Percentiles rank a stretch among this genome's conserved stretches.
phyloP scores from a whole-genome alignment of 2,329 filamentous ascomycete species.

The Verticillium tricorpus region DNA sequence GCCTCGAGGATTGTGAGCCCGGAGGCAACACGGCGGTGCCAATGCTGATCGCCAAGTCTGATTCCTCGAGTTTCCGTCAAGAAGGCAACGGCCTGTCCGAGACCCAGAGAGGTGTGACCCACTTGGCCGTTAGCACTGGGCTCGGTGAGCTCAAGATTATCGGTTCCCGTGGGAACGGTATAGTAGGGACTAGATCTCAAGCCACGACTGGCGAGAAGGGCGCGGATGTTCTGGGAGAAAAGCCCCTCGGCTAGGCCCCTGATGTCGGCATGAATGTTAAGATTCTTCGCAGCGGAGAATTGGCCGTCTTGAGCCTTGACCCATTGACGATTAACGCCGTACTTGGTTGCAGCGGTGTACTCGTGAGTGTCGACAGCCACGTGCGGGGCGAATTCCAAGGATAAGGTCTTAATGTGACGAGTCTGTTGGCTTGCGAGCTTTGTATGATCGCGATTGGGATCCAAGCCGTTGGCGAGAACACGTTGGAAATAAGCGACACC shows the following conservation, averaged over 20 bases:
- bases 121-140: conserved; percentile 18
- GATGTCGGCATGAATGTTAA: conserved; percentile 25
- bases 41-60: conserved; percentile 23
- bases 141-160: conserved; percentile 10
- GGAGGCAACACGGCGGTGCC: conserved; percentile 23
- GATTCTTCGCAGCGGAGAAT: conserved; percentile 26
- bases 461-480: conserved; percentile 19
- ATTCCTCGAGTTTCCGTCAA: conserved; percentile 22
- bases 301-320: conserved; percentile 21
- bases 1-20: conserved; percentile 17
- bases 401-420: conserved; percentile 20
- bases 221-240: conserved; percentile 21
- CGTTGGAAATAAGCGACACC: conserved; percentile 28
- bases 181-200: conserved; percentile 6
- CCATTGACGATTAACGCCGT: not conserved
- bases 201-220: conserved; percentile 1
- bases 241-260: conserved; percentile 21
- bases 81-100: conserved; percentile 20
- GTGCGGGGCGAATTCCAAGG: conserved; percentile 21
- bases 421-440: conserved; percentile 26
- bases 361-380: conserved; percentile 27
- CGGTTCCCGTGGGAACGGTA: conserved; percentile 8
- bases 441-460: conserved; percentile 27
- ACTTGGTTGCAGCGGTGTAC: conserved; percentile 14
- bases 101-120: conserved; percentile 18